A percentile compares a stretch with the other conserved stretches of the same genome.
phyloP scores from a whole-genome alignment of 495 filamentous ascomycete species.

The Xylaria nigripes region DNA sequence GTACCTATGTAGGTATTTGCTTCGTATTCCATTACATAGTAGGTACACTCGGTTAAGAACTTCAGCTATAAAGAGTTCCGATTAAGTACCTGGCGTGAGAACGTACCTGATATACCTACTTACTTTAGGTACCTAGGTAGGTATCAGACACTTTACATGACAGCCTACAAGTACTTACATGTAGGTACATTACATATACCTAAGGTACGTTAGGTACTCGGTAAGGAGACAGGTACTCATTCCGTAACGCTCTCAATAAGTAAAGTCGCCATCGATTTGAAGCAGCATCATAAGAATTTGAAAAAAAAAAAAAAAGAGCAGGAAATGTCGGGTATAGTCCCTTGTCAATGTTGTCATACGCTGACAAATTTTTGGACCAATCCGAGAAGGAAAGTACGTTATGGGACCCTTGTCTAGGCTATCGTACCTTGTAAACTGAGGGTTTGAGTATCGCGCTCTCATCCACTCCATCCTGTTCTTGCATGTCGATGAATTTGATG shows the following conservation, averaged over 20 bases:
- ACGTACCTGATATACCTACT: neutral
- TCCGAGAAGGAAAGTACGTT: neutral
- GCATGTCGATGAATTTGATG: constrained; percentile 44
- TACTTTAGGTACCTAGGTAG: neutral
- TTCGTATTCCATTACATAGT: no score
- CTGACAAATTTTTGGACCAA: neutral
- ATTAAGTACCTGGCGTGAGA: neutral
- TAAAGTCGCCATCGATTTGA: neutral
- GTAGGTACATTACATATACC: no score
- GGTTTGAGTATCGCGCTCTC: constrained; percentile 79
- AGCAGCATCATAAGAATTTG: neutral
- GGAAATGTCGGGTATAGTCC: neutral
- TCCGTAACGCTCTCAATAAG: no score
- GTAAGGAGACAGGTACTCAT: no score
- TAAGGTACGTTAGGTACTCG: no score
- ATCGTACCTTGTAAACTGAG: constrained; percentile 92
- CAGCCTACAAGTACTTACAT: no score
- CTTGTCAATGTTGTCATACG: neutral
- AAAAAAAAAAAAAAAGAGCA: neutral
- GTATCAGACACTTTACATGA: no score
- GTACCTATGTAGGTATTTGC: neutral
- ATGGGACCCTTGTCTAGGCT: constrained; percentile 3
- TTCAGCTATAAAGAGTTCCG: neutral
- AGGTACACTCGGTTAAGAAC: neutral
- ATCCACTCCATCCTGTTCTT: constrained; percentile 43